Conservation (phyloP, 176 grass and related monocot genomes). For the Puya raimondii region DNA sequence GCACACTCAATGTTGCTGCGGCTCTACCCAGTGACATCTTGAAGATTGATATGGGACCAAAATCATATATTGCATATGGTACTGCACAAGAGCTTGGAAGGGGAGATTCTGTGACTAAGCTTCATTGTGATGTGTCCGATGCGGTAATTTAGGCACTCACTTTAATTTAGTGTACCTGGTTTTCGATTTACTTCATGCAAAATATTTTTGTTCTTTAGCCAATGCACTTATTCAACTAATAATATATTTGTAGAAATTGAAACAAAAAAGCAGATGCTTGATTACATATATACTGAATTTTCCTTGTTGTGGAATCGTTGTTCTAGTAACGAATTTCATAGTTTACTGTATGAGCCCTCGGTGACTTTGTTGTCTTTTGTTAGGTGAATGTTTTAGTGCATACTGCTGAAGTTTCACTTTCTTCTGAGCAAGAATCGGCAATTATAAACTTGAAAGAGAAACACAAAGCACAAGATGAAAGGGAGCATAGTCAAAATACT, state of each 20-base stretch:
- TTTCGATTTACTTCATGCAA: neutral
- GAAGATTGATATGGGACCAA: slow-evolving; percentile 77
- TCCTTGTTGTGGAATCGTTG: neutral
- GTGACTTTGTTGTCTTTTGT: neutral
- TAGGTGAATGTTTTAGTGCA: slow-evolving; percentile 82
- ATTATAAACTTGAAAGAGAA: slow-evolving; percentile 41
- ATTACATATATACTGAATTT: too few relatives aligned
- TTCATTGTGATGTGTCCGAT: slow-evolving; percentile 79
- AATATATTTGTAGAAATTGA: too few relatives aligned
- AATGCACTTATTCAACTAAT: too few relatives aligned
- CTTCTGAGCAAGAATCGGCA: slow-evolving; percentile 26
- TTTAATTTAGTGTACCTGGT: neutral
- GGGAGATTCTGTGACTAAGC: slow-evolving; percentile 83
- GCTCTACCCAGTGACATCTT: slow-evolving; percentile 44
- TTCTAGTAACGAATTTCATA: neutral
- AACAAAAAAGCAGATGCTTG: too few relatives aligned
- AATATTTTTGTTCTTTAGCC: too few relatives aligned
- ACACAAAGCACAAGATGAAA: slow-evolving; percentile 34
- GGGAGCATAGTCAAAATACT: slow-evolving; percentile 17
- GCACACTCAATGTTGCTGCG: slow-evolving; percentile 49
- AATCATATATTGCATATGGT: slow-evolving; percentile 91
- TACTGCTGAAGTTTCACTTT: slow-evolving; percentile 34
- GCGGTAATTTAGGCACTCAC: slow-evolving; percentile 34
- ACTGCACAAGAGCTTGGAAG: slow-evolving; percentile 53
- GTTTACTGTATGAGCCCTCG: neutral